These are phyloP conservation scores for Fusarium sp. DNA, from an alignment of 2,329 filamentous ascomycete genomes.

Conservation along the genomic window DNA sequence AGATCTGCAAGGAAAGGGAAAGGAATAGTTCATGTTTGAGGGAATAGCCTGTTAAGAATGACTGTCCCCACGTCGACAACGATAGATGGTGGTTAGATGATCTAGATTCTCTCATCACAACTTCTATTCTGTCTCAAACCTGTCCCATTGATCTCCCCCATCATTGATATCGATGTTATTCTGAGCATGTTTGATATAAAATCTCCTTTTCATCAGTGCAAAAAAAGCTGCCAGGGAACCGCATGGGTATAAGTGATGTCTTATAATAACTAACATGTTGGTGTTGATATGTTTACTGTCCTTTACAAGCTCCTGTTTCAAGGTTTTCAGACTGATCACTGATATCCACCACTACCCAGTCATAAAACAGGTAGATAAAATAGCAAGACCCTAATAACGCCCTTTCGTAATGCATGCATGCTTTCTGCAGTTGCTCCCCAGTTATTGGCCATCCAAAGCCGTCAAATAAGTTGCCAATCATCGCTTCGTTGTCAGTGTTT, in stretches of 20 bases:
- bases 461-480: constrained; percentile 19
- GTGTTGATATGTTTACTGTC: constrained; percentile 3
- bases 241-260: background rate
- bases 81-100: background rate
- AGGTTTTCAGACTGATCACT: constrained; percentile 14
- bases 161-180: background rate
- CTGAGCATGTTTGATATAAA: background rate
- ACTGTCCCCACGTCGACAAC: background rate
- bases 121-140: background rate
- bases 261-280: constrained; percentile 1
- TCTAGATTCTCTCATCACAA: constrained; percentile 1
- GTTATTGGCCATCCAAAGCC: constrained; percentile 25
- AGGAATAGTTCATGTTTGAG: background rate
- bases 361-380: constrained; percentile 20
- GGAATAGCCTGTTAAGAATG: background rate
- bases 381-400: constrained; percentile 41
- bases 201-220: background rate
- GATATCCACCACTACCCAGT: constrained; percentile 3
- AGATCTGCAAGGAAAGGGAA: background rate
- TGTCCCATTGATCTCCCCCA: background rate
- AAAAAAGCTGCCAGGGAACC: too few relatives aligned
- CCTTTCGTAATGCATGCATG: constrained; percentile 47
- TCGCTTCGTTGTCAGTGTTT: constrained; percentile 3
- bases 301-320: constrained; percentile 4
- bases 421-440: constrained; percentile 28